A percentile compares a stretch with the other conserved stretches of the same genome.
Evolutionary conservation across 306 rosid species (phyloP).

Genomic region (Corylus avellana): DNA sequence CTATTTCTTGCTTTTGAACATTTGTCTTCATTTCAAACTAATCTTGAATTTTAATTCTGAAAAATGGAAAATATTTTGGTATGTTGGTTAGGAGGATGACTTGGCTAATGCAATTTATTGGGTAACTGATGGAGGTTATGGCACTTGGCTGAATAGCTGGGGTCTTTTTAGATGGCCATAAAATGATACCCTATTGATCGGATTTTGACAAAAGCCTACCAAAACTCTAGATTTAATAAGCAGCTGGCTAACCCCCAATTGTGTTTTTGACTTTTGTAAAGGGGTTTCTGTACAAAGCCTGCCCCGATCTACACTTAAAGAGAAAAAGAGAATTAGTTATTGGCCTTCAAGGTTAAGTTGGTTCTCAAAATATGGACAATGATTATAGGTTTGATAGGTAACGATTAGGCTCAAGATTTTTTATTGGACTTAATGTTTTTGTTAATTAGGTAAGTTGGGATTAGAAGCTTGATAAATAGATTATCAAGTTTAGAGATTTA

Average conservation of each 20-base stretch:
- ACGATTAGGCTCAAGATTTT: too few species aligned
- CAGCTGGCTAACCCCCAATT: neutral
- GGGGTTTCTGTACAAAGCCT: neutral
- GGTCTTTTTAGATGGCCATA: neutral
- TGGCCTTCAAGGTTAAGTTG: too few species aligned
- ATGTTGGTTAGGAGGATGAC: too few species aligned
- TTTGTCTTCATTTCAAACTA: neutral
- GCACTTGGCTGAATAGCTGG: neutral
- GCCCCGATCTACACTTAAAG: too few species aligned
- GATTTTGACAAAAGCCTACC: neutral
- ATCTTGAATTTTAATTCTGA: neutral
- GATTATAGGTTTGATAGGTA: too few species aligned
- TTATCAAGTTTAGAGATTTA: too few species aligned
- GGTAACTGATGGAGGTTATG: neutral
- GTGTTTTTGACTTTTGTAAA: neutral
- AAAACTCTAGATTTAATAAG: neutral
- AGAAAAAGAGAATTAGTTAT: too few species aligned
- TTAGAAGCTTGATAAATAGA: too few species aligned
- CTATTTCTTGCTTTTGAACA: slow-evolving; percentile 6
- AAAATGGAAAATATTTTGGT: neutral
- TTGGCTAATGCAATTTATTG: neutral
- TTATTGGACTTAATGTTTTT: too few species aligned
- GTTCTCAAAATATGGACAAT: too few species aligned
- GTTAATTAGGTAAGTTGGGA: too few species aligned
- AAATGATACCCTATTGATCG: neutral